Evolutionary conservation across 1,284 basidiomycete species (phyloP), one percentile per base, ranked within the genome.

Genomic region (Testicularia cyperi): DNA sequence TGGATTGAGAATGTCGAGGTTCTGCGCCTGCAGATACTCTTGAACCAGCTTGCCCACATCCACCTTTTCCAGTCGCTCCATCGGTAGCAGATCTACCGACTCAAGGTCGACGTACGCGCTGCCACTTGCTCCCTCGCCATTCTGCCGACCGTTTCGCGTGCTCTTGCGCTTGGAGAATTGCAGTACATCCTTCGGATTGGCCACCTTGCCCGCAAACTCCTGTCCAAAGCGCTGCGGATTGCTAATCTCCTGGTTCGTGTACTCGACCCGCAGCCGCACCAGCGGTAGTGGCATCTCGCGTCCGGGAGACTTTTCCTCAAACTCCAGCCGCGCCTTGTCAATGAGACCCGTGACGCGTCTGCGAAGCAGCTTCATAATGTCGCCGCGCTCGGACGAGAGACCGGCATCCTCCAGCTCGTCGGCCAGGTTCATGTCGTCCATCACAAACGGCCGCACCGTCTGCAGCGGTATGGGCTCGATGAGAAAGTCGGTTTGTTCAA

Each of bases 161-260:
- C 29, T 69, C 70, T 86, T 87, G 77, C 88, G 92, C 34, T 86
- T 83, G 15, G 88, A 85, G 74, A 92, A 87, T 78, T 96, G 96
- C 34, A 90, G 82, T 22, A 98, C 83, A 70, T 97, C 92, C 28
- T 89, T 84, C 6, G 94, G 92, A 74, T 99, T 99, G 9, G 94
- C 95, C 13, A 98, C 84, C 18, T 83, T 84, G 2, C 89, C 90
- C 49, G 86, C 83, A 77, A 95, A 97, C 74, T 95, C 90, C 77
- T 95, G 92, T 0, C 95, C 94, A 74, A 99, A 96, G 7, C 94
- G 87, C 38, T 94, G 88, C 12, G 92, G 90, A 77, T 99, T 99
- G 45, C 70, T 72, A 29, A 74, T 58, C 43, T 72, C 65, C 13
- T 69, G 45, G 14, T 68, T 67, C 6, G 64, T 68, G 43, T 74